Evolutionary conservation across 371 early-diverging fungal species (phyloP).

Genomic region (Rhizopus delemar): DNA sequence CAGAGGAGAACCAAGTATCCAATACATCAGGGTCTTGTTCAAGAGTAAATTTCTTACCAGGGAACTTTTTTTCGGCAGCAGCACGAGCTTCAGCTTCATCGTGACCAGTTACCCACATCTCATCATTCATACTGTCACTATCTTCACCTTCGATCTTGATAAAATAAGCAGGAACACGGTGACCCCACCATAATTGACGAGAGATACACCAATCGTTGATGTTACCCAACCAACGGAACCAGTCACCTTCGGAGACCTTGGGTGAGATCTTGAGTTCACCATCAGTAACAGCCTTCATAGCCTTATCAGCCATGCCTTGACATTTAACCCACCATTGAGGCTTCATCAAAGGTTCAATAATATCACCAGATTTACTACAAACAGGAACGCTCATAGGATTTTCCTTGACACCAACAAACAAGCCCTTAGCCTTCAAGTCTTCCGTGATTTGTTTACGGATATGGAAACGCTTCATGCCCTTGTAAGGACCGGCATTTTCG

Average conservation of each 20-base stretch:
- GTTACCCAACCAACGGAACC: slow-evolving; percentile 97
- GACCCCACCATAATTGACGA: slow-evolving; percentile 99
- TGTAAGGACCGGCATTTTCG: slow-evolving; percentile 84
- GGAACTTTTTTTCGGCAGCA: slow-evolving; percentile 76
- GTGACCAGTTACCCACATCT: slow-evolving; percentile 90
- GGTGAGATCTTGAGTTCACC: slow-evolving; percentile 92
- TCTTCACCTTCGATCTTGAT: slow-evolving; percentile 75
- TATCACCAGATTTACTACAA: slow-evolving; percentile 92
- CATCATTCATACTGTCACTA: slow-evolving; percentile 58
- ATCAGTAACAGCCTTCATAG: slow-evolving; percentile 84
- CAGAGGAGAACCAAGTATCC: slow-evolving; percentile 99
- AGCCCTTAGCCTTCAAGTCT: slow-evolving; percentile 84
- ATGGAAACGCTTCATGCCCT: slow-evolving; percentile 95
- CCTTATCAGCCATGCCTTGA: slow-evolving; percentile 87
- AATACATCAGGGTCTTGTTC: slow-evolving; percentile 95
- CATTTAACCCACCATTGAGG: slow-evolving; percentile 99
- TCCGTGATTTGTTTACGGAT: slow-evolving; percentile 89
- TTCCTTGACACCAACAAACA: slow-evolving; percentile 86
- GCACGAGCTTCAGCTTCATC: slow-evolving; percentile 77
- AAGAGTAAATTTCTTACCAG: slow-evolving; percentile 66
- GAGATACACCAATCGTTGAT: slow-evolving; percentile 97
- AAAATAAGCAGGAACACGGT: slow-evolving; percentile 97
- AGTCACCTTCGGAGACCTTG: slow-evolving; percentile 87
- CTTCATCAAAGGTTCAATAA: slow-evolving; percentile 98
- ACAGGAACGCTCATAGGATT: slow-evolving; percentile 96